Evolutionary conservation across 176 grass and related monocot species (phyloP).

Genomic region (Bothriochloa decipiens): DNA sequence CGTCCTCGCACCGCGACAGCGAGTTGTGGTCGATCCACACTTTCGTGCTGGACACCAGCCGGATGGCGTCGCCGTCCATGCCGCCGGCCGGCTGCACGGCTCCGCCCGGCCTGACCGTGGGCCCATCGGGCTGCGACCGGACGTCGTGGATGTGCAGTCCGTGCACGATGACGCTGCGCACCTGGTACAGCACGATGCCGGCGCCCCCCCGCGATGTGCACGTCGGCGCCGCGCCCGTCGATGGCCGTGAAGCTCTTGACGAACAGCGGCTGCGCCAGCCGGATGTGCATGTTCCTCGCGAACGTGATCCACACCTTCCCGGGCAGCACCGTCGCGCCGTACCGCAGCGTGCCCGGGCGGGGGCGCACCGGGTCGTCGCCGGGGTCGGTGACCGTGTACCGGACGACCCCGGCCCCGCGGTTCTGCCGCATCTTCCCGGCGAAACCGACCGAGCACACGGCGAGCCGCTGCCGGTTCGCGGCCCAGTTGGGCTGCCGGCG

Average conservation of each 20-base stretch:
- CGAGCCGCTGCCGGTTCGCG: slow-evolving; percentile 58
- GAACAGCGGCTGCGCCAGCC: slow-evolving; percentile 61
- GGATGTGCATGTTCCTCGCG: slow-evolving; percentile 59
- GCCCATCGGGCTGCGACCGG: slow-evolving; percentile 38
- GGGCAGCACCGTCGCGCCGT: slow-evolving; percentile 66
- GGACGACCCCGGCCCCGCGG: slow-evolving; percentile 39
- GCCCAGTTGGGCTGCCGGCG: slow-evolving; percentile 60
- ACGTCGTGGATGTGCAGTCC: slow-evolving; percentile 64
- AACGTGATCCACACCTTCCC: slow-evolving; percentile 95
- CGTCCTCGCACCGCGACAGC: slow-evolving; percentile 63
- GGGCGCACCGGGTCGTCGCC: slow-evolving; percentile 67
- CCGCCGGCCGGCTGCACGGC: slow-evolving; percentile 7
- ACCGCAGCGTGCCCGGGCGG: slow-evolving; percentile 66
- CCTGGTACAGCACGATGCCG: slow-evolving; percentile 65
- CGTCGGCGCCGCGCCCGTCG: slow-evolving; percentile 75
- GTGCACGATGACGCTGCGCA: slow-evolving; percentile 69
- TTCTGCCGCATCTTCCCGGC: slow-evolving; percentile 76
- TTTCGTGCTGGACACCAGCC: slow-evolving; percentile 54
- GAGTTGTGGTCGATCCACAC: slow-evolving; percentile 97
- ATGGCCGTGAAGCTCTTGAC: slow-evolving; percentile 89
- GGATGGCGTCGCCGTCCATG: slow-evolving; percentile 75
- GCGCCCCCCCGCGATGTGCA: slow-evolving; percentile 69
- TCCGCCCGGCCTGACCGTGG: slow-evolving; percentile 40
- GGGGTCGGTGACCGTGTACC: slow-evolving; percentile 70
- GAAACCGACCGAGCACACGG: slow-evolving; percentile 74